These are phyloP conservation scores for Fomitopsis serialis DNA, from an alignment of 768 basidiomycete genomes.

Conservation along the genomic window DNA sequence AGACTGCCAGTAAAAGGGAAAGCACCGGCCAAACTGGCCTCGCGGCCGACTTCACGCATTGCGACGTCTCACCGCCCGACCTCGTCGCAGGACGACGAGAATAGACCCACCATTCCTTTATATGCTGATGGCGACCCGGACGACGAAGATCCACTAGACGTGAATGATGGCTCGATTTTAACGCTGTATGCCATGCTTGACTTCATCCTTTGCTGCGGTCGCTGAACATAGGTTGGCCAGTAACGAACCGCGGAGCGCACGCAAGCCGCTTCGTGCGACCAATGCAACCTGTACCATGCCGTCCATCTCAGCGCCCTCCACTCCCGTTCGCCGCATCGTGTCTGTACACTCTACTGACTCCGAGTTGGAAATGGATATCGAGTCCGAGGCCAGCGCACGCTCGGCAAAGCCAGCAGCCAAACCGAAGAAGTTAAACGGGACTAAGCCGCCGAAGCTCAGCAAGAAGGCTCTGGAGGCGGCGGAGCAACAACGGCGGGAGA, in stretches of 20 bases:
- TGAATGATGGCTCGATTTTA: slow-evolving; percentile 27
- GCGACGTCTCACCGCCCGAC: neutral
- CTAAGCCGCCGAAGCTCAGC: slow-evolving; percentile 17
- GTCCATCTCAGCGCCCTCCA: neutral
- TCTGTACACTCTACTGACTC: neutral
- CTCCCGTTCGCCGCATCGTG: slow-evolving; percentile 1
- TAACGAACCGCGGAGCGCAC: slow-evolving; percentile 45
- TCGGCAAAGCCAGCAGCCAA: slow-evolving; percentile 5
- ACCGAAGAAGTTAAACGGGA: slow-evolving; percentile 13
- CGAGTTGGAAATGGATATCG: neutral
- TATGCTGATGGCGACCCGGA: slow-evolving; percentile 20
- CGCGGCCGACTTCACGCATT: neutral
- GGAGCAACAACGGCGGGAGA: slow-evolving; percentile 39
- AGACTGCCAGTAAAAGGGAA: neutral
- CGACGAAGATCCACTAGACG: slow-evolving; percentile 15
- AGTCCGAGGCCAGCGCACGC: neutral
- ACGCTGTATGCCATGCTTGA: slow-evolving; percentile 5
- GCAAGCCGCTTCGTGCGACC: slow-evolving; percentile 35
- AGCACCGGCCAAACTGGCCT: neutral
- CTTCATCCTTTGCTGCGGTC: neutral
- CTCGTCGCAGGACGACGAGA: neutral
- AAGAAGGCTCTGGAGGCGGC: slow-evolving; percentile 40
- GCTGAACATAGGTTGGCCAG: slow-evolving; percentile 20
- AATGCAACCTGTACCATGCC: neutral
- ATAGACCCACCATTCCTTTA: neutral